Percentiles rank a stretch among this genome's conserved stretches.
phyloP scores from a whole-genome alignment of 306 rosid genomes.

The Parietaria judaica region DNA sequence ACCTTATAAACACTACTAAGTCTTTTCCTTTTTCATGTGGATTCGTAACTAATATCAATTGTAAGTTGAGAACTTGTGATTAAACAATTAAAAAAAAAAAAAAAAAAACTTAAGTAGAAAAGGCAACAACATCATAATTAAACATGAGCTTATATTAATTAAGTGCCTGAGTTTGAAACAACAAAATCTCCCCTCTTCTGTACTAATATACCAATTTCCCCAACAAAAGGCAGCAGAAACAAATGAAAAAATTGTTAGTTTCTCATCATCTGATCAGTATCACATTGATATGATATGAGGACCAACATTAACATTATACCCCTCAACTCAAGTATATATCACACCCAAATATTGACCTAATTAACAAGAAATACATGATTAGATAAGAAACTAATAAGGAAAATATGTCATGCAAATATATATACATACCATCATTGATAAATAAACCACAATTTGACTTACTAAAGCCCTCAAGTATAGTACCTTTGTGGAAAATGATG shows the following conservation, averaged over 20 bases:
- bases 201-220: constrained; percentile 36
- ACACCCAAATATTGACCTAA: constrained; percentile 31
- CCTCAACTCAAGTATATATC: constrained; percentile 20
- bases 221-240: constrained; percentile 4
- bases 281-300: constrained; percentile 19
- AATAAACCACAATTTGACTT: constrained; percentile 23
- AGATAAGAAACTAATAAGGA: constrained; percentile 21
- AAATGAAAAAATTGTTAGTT: constrained; percentile 29
- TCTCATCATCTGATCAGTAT: constrained; percentile 12
- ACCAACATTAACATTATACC: constrained; percentile 5
- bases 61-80: too few species aligned
- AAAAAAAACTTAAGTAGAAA: too few species aligned
- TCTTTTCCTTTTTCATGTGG: neutral
- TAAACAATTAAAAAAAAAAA: too few species aligned
- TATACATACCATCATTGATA: constrained; percentile 29
- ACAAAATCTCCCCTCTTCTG: constrained; percentile 40
- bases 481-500: constrained; percentile 4
- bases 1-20: too few species aligned
- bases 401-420: constrained; percentile 32
- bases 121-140: neutral
- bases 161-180: constrained; percentile 19
- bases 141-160: neutral
- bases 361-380: constrained; percentile 4
- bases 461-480: constrained; percentile 21
- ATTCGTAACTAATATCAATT: neutral